phyloP scores from a whole-genome alignment of 148 eudicot genomes.

The Amaranthus hypochondriacus region DNA sequence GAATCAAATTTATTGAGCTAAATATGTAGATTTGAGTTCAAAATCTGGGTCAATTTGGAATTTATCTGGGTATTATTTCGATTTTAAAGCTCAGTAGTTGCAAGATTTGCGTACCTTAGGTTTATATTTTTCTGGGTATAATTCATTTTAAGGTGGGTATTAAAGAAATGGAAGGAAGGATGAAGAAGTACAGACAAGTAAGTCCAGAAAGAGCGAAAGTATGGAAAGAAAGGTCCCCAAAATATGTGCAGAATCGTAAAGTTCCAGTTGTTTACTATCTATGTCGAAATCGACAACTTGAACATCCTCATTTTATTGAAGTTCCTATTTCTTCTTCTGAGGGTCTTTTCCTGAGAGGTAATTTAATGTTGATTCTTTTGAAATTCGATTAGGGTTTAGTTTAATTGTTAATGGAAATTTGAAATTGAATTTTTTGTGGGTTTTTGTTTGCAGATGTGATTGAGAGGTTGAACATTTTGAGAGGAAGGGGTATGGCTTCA shows the following conservation, averaged over 20 bases:
- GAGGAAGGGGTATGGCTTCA: slow-evolving; percentile 95
- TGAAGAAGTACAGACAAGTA: slow-evolving; percentile 66
- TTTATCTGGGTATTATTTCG: not conserved
- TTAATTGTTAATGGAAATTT: not conserved
- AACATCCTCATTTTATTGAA: slow-evolving; percentile 84
- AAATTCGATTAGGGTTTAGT: not conserved
- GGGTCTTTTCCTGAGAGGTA: slow-evolving; percentile 82
- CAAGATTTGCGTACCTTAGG: not conserved
- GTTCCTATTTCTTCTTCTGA: slow-evolving; percentile 58
- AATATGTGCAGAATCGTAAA: slow-evolving; percentile 56
- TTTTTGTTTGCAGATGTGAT: slow-evolving; percentile 63
- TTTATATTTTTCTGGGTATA: too few relatives aligned
- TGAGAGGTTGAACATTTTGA: slow-evolving; percentile 64
- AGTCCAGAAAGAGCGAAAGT: slow-evolving; percentile 95
- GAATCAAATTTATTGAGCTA: too few relatives aligned
- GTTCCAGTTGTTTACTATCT: slow-evolving; percentile 78
- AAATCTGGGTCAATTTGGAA: not conserved
- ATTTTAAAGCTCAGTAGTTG: slow-evolving; percentile 1
- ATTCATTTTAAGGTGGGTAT: slow-evolving; percentile 2
- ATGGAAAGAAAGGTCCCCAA: slow-evolving; percentile 88
- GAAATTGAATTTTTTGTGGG: not conserved
- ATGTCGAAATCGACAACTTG: slow-evolving; percentile 72
- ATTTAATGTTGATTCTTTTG: too few relatives aligned
- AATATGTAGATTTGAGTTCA: not conserved
- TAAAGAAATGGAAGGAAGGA: slow-evolving; percentile 63